Evolutionary conservation across 2,329 filamentous ascomycete species (phyloP).

Genomic region (Paraphoma chrysanthemicola): DNA sequence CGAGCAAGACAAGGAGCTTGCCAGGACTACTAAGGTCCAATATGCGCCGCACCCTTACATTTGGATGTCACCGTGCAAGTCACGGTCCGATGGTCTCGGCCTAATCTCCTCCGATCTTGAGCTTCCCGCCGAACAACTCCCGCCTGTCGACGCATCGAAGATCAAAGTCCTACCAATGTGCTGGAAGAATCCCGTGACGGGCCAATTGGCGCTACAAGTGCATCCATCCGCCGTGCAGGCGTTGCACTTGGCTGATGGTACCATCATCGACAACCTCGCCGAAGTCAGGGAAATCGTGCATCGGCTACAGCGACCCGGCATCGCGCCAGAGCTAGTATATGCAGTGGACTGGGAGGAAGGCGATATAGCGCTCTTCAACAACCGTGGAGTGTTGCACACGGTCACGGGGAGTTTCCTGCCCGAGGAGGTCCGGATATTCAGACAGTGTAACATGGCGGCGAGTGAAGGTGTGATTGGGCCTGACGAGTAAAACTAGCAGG

Average conservation of each 20-base stretch:
- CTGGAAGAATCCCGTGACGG: slow-evolving; percentile 78
- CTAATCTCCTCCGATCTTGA: slow-evolving; percentile 72
- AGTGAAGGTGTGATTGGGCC: slow-evolving; percentile 62
- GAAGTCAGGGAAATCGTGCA: slow-evolving; percentile 75
- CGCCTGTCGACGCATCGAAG: slow-evolving; percentile 69
- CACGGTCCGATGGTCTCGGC: slow-evolving; percentile 73
- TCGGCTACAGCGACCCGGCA: slow-evolving; percentile 73
- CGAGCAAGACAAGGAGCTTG: slow-evolving; percentile 71
- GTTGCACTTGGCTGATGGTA: slow-evolving; percentile 71
- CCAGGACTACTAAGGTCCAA: slow-evolving; percentile 70
- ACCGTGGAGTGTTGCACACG: slow-evolving; percentile 75
- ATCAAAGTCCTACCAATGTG: slow-evolving; percentile 77
- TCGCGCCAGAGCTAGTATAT: slow-evolving; percentile 72
- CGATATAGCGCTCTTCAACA: slow-evolving; percentile 80
- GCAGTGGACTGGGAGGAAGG: slow-evolving; percentile 79
- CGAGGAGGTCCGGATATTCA: slow-evolving; percentile 76
- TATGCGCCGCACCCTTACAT: slow-evolving; percentile 83
- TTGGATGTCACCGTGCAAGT: slow-evolving; percentile 77
- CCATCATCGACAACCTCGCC: slow-evolving; percentile 71
- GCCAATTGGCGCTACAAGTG: slow-evolving; percentile 72
- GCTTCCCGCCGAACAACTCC: slow-evolving; percentile 65
- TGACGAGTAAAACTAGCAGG: slow-evolving; percentile 1
- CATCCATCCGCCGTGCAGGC: slow-evolving; percentile 75
- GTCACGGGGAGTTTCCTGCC: slow-evolving; percentile 77
- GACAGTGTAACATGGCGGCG: slow-evolving; percentile 81